Evolutionary conservation across 2,329 filamentous ascomycete genomes (phyloP), one percentile per base, ranked within the genome.

Genomic region (Rosellinia necatrix): DNA sequence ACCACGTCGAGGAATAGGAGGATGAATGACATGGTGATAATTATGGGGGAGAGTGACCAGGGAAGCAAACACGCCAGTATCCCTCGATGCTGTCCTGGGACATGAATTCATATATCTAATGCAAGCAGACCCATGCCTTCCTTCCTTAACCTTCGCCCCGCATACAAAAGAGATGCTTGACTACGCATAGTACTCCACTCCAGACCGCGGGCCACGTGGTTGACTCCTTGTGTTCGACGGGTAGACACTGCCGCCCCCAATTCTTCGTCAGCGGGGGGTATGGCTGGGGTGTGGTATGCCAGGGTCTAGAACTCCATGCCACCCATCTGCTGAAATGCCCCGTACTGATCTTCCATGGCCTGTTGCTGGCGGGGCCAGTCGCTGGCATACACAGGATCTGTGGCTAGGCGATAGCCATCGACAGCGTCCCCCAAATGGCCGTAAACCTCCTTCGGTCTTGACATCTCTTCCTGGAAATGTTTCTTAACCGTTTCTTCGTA

Each of bases 291-390:
- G 24, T 32, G 13, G 29, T 47, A 53, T 51, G n/a, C 58, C 52
- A 46, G 55, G 5, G 5, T 34, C 22, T 52, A 62, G 22, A 70
- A 47, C 22, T 71, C 68, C 69, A 71, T 71, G 4, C 60, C 60
- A 9, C 63, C 67, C 62, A 66, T 70, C 58, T 83, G 80, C 65
- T 84, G 81, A 63, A 80, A 84, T 19, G 82, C 79, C 0, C 86
- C 87, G 63, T 90, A 90, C 69, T 87, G 84, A 61, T 87, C 80
- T 66, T 88, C 86, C 85, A 89, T 88, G 24, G 81, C 69, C 70
- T 77, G 73, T 69, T 81, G 78, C 65, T 80, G 79, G 52, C 74
- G 73, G 53, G 75, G 73, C 70, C 71, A 81, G 67, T 73, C 67
- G 69, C 49, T 58, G 60, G 72, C 80, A 70, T 91, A 91, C n/a